Percentiles rank a stretch among this genome's conserved stretches.
Conservation (phyloP, 306 rosid species). For the Lagenaria siceraria region DNA sequence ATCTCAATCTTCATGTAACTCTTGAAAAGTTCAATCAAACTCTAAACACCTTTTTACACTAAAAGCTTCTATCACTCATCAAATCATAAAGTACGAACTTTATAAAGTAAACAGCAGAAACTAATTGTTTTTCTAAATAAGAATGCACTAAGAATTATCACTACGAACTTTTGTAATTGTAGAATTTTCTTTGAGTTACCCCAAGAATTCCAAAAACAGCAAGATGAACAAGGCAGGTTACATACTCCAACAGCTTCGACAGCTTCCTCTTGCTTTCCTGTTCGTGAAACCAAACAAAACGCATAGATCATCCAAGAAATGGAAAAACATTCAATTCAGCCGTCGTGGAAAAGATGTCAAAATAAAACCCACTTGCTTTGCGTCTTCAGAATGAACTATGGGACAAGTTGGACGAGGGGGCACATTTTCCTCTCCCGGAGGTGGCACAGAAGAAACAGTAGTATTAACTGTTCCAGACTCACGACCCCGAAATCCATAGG, state of each 20-base stretch:
- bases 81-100: background rate
- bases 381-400: constrained; percentile 19
- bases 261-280: constrained; percentile 15
- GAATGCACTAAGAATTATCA: background rate
- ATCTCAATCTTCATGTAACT: background rate
- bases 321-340: background rate
- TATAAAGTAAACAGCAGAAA: background rate
- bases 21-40: background rate
- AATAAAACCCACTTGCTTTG: constrained; percentile 33
- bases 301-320: background rate
- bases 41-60: background rate
- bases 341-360: background rate
- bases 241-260: constrained; percentile 28
- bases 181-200: constrained; percentile 22
- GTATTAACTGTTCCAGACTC: constrained; percentile 5
- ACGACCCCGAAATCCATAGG: constrained; percentile 6
- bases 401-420: constrained; percentile 25
- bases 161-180: background rate
- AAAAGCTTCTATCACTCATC: background rate
- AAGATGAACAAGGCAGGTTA: constrained; percentile 32
- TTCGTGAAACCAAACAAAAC: background rate
- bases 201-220: constrained; percentile 55
- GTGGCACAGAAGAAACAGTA: constrained; percentile 20
- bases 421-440: constrained; percentile 21
- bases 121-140: background rate